Evolutionary conservation across 176 grass and related monocot species (phyloP).

Genomic region (Avena insularis): DNA sequence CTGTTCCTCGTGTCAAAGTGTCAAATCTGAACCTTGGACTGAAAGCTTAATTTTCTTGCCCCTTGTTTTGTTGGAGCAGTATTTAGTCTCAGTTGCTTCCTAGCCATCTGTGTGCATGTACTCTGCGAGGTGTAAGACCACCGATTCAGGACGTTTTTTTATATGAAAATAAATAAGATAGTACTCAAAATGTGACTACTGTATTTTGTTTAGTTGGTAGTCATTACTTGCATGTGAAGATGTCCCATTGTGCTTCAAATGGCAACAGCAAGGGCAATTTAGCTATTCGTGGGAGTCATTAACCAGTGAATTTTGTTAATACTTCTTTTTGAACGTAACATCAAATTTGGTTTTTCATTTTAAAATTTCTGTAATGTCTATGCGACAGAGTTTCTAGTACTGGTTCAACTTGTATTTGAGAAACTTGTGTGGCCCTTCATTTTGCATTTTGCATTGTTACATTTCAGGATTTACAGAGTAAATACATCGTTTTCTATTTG

Average conservation of each 20-base stretch:
- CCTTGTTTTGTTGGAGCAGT: neutral
- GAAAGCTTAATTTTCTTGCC: constrained; percentile 12
- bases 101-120: neutral
- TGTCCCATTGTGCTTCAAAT: neutral
- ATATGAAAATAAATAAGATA: neutral
- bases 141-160: neutral
- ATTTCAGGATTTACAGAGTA: neutral
- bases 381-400: neutral
- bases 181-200: neutral
- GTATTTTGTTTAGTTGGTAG: neutral
- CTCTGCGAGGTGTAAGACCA: neutral
- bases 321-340: neutral
- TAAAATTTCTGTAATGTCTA: neutral
- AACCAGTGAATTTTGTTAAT: neutral
- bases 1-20: neutral
- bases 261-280: neutral
- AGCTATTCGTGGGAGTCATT: neutral
- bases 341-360: neutral
- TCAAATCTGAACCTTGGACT: constrained; percentile 5
- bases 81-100: constrained; percentile 6
- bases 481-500: no score
- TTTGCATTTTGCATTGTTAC: neutral
- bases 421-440: neutral
- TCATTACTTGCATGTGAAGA: neutral
- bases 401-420: neutral